Base-by-base conservation (phyloP, 1,139 yeast genomes). In the Geotrichum europaeum region DNA sequence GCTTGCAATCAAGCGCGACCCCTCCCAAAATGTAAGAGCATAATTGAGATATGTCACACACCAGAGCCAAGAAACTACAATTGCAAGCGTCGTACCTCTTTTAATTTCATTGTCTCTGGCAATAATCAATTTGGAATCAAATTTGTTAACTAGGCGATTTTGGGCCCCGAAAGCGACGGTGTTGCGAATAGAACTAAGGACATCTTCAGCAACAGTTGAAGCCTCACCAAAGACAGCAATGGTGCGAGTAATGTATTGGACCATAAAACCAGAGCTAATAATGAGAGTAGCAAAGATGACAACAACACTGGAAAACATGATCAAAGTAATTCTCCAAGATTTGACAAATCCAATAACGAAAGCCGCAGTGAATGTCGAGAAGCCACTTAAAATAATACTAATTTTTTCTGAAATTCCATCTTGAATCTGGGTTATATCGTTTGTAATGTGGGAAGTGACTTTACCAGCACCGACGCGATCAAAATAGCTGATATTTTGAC, bases 361-460 rank as follows among this genome's bases (percentile, higher is more conserved):
- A 13, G 80, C 78, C 24, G 78, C 70, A 47, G 78, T 65, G 65
- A 78, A 76, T 0, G 79, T 73, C 12, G 78, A 69, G 4, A 75
- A 59, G 32, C 78, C 78, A 40, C 72, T 68, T 18, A 74, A 65
- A 55, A 78, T 73, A 55, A 76, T 67, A 18, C 79, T 80, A 18
- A 76, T 72, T 67, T 78, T 78, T 65, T 78, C 81, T 32, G 78
- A 74, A 58, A 78, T 77, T 49, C 80, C 81, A 53, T 76, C 79
- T 65, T 78, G 81, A 58, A 78, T 75, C 47, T 73, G 66, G 47
- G 73, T 69, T n/a, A 80, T 75, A 56, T 78, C 81, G 50, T 75
- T 72, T 34, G 79, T 76, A 65, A 78, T 78, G 18, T 80, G 73
- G 32, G 80, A 75, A 13, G 79, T 74, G 49, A 77, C 75, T 62